phyloP scores from a whole-genome alignment of 129 eudicot species.

The Flaveria brownii region DNA sequence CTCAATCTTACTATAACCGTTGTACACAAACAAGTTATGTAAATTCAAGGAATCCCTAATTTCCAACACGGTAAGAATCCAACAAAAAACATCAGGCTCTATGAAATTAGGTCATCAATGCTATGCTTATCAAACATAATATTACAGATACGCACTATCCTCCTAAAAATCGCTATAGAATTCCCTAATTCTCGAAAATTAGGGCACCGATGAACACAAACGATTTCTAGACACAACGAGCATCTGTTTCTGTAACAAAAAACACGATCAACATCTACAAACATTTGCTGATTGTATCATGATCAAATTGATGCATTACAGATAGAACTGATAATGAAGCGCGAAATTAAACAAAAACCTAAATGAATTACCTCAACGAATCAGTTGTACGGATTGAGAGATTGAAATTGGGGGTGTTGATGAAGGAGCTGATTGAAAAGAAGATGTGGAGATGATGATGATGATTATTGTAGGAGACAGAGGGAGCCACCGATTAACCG shows the following conservation, averaged over 20 bases:
- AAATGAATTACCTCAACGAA: constrained; percentile 24
- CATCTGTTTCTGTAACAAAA: constrained; percentile 10
- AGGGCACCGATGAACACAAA: constrained; percentile 13
- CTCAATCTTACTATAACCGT: constrained; percentile 4
- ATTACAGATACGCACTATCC: not conserved
- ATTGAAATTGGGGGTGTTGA: constrained; percentile 7
- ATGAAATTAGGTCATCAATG: not conserved
- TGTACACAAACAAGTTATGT: constrained; percentile 4
- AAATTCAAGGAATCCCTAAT: not conserved
- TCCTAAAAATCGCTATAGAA: not conserved
- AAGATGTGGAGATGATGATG: constrained; percentile 17
- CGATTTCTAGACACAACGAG: not conserved
- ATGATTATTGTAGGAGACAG: constrained; percentile 25
- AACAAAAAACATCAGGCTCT: constrained; percentile 9
- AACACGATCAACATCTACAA: not conserved
- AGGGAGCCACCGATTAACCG: constrained; percentile 50
- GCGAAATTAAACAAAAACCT: constrained; percentile 5
- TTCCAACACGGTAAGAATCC: not conserved
- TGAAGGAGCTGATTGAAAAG: not conserved
- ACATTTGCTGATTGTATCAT: not conserved
- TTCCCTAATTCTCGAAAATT: constrained; percentile 4
- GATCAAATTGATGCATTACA: constrained; percentile 12
- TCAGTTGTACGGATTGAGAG: constrained; percentile 18
- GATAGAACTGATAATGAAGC: not conserved
- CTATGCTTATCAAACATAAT: constrained; percentile 2